Percentiles rank a stretch among this genome's conserved stretches.
Evolutionary conservation across 2,329 filamentous ascomycete species (phyloP).

Genomic region (Exophiala calicioides): DNA sequence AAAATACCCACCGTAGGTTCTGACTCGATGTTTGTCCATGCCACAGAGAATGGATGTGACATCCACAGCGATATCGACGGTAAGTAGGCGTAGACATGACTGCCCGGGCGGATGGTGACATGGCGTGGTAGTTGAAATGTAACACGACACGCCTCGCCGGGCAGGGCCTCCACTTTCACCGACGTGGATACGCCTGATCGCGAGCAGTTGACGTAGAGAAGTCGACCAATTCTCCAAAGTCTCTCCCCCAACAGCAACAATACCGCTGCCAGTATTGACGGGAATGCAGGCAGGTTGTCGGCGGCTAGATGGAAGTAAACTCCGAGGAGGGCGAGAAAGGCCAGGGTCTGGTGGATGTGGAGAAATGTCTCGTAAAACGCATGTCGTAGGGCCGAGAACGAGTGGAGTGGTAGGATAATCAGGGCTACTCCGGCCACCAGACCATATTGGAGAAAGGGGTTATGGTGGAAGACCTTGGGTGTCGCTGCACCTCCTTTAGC

Average conservation of each 20-base stretch:
- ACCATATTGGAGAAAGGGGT: constrained; percentile 48
- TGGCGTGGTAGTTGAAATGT: constrained; percentile 60
- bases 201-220: constrained; percentile 56
- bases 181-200: constrained; percentile 50
- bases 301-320: constrained; percentile 47
- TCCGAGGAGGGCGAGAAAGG: constrained; percentile 45
- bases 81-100: constrained; percentile 63
- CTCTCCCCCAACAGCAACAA: constrained; percentile 47
- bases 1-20: constrained; percentile 26
- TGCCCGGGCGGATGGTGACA: constrained; percentile 56
- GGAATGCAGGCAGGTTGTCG: constrained; percentile 44
- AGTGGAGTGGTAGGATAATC: constrained; percentile 45
- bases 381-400: constrained; percentile 47
- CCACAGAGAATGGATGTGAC: constrained; percentile 52
- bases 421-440: constrained; percentile 46
- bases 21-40: constrained; percentile 43
- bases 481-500: constrained; percentile 60
- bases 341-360: constrained; percentile 49
- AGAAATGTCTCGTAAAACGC: constrained; percentile 51
- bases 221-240: constrained; percentile 48
- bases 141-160: constrained; percentile 61
- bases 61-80: constrained; percentile 52
- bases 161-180: constrained; percentile 60
- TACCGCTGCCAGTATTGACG: constrained; percentile 42
- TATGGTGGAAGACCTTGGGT: constrained; percentile 36